These are phyloP conservation scores for Dothideomycetidae sp. DNA, from an alignment of 2,329 filamentous ascomycete species.

Conservation along the genomic window DNA sequence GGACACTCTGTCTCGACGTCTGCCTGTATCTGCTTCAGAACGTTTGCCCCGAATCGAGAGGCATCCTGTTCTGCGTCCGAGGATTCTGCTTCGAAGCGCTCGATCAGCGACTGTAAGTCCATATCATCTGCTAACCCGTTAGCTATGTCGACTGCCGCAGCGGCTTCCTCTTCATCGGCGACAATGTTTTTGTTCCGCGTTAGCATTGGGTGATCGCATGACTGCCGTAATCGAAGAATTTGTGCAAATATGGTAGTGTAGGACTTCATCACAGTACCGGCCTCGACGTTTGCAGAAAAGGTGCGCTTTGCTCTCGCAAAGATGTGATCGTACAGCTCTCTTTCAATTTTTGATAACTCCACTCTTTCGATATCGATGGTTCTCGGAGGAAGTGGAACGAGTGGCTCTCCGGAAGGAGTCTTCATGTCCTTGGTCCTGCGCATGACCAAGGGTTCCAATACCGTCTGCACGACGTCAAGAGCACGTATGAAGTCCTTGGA, in stretches of 20 bases:
- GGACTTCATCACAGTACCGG: constrained; percentile 84
- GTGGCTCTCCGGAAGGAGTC: constrained; percentile 65
- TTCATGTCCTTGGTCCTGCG: constrained; percentile 97
- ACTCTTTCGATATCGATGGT: constrained; percentile 76
- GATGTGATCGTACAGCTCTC: constrained; percentile 86
- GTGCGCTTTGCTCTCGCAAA: constrained; percentile 69
- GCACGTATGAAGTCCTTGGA: constrained; percentile 88
- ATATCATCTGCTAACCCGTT: constrained; percentile 86
- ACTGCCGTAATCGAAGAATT: constrained; percentile 80
- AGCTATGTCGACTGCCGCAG: constrained; percentile 59
- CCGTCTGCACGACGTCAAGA: constrained; percentile 91
- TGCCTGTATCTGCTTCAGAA: constrained; percentile 78
- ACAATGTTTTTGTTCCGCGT: constrained; percentile 75
- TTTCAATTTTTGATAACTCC: constrained; percentile 69
- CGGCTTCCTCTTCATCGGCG: constrained; percentile 75
- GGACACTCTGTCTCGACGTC: constrained; percentile 84
- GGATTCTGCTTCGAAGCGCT: constrained; percentile 57
- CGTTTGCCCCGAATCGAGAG: constrained; percentile 71
- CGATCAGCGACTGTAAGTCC: constrained; percentile 77
- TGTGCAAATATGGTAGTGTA: constrained; percentile 97
- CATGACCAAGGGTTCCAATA: constrained; percentile 88
- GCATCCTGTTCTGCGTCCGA: constrained; percentile 43
- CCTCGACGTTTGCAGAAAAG: constrained; percentile 75
- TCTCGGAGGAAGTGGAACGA: constrained; percentile 72
- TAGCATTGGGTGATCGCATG: constrained; percentile 83